phyloP scores from a whole-genome alignment of 805 yeast species.

The Schizosaccharomyces lindneri region DNA sequence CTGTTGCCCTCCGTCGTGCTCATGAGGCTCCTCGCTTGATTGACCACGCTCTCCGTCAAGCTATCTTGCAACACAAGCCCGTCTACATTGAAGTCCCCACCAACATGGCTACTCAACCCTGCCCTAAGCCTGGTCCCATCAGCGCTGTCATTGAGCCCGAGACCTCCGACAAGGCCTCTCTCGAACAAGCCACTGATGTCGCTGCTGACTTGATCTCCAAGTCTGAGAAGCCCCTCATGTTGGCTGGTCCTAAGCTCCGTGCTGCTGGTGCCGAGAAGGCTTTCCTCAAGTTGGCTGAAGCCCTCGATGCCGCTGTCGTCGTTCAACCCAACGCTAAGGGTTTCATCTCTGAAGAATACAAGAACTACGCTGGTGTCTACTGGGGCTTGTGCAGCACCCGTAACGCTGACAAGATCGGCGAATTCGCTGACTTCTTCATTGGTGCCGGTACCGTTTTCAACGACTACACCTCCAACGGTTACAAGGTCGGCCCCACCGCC shows the following conservation, averaged over 20 bases:
- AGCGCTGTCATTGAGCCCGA: not conserved
- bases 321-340: not conserved
- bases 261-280: constrained; percentile 26
- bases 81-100: constrained; percentile 59
- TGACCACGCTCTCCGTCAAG: constrained; percentile 45
- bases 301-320: not conserved
- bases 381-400: constrained; percentile 4
- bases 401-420: not conserved
- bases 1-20: constrained; percentile 36
- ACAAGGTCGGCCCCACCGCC: constrained; percentile 1
- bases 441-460: constrained; percentile 3
- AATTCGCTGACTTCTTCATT: constrained; percentile 2
- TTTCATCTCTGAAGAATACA: not conserved
- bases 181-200: not conserved
- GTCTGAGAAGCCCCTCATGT: constrained; percentile 17
- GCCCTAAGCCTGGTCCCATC: not conserved
- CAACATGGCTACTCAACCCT: constrained; percentile 19
- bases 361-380: constrained; percentile 3
- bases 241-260: constrained; percentile 47
- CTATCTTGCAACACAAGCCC: constrained; percentile 45
- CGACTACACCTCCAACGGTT: constrained; percentile 4
- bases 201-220: not conserved
- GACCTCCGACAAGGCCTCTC: not conserved
- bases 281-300: not conserved
- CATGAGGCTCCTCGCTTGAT: constrained; percentile 37